Base-by-base conservation (phyloP, 768 basidiomycete genomes). In the Tephrocybe sp. region DNA sequence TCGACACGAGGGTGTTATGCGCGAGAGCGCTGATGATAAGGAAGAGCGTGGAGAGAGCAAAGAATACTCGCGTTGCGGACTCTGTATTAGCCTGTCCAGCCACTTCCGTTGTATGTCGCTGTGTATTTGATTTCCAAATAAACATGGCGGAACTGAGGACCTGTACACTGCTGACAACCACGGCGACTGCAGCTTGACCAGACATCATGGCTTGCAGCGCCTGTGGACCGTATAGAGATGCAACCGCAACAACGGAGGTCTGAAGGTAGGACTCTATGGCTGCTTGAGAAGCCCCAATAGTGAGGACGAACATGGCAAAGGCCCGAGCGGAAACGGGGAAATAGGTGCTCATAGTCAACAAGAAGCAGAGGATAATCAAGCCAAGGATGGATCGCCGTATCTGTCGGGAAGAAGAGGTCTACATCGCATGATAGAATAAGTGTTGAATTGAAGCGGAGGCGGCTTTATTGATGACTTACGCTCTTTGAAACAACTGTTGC, bases 171-270 rank as follows among this genome's bases (percentile, higher is more conserved):
- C 89, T 91, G 54, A 94, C 85, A 1, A 81, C 83, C 15, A 95
- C 89, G 0, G 85, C 92, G 1, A 93, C 81, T 0, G 88, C 90
- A 0, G 88, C 93, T 67, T 94, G 90, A 11, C 91, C 93, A 2
- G 90, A 83, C 76, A 94, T 80, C 64, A 89, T 73, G 20, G 81
- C 74, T 64, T 93, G 88, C 47, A 94, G 78, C 11, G 84, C 84
- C 6, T 75, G 65, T 1, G 83, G 77, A 0, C 93, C 93, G 58
- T 93, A 89, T 3, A 92, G 70, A 0, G 90, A 84, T 2, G 91
- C 90, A 17, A 90, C 78, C 0, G 88, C 90, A 25, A 90, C 79
- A 37, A 88, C 76, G 10, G 91, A 78, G 0, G 85, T 88, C 58
- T 88, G 89, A 17, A 94, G 77, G 63, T 88, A 94, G 7, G 87